A percentile compares a stretch with the other conserved stretches of the same genome.
Evolutionary conservation across 768 basidiomycete genomes (phyloP).

Genomic region (Glaciozyma martinii): DNA sequence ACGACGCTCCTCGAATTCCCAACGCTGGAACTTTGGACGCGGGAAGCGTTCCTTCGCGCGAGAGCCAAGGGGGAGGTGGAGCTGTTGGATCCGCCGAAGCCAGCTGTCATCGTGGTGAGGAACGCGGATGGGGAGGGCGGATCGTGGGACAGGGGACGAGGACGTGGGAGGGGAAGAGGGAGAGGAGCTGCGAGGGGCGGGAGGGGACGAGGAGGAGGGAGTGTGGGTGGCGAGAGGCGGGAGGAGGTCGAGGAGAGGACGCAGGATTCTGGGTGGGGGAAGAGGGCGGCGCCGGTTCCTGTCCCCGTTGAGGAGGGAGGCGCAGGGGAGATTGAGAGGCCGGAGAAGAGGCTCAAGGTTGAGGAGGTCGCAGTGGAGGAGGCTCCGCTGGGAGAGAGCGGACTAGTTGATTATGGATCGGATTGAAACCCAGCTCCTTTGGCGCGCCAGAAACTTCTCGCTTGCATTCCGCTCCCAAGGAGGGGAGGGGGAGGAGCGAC

Average conservation of each 20-base stretch:
- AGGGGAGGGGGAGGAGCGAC: no score
- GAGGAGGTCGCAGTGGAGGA: not conserved
- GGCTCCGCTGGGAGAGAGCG: not conserved
- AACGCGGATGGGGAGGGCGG: no score
- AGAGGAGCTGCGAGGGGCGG: not conserved
- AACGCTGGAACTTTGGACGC: constrained; percentile 24
- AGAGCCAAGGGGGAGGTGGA: constrained; percentile 8
- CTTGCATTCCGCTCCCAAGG: no score
- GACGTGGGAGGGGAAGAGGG: constrained; percentile 9
- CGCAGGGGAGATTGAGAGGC: not conserved
- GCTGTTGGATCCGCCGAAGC: not conserved
- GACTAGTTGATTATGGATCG: not conserved
- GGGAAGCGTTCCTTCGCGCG: constrained; percentile 19
- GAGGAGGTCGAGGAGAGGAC: not conserved
- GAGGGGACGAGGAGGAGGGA: not conserved
- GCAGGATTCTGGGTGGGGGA: constrained; percentile 29
- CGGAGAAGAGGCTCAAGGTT: not conserved
- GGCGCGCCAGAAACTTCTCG: no score
- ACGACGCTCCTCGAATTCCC: constrained; percentile 24
- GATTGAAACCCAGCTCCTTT: no score
- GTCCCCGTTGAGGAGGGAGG: not conserved
- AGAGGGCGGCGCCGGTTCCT: not conserved
- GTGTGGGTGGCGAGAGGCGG: not conserved
- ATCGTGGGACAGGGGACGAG: constrained; percentile 3
- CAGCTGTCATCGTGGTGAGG: no score